Evolutionary conservation across 2,329 filamentous ascomycete genomes (phyloP), one percentile per base, ranked within the genome.

Genomic region (Phaeosphaeriaceae sp.): DNA sequence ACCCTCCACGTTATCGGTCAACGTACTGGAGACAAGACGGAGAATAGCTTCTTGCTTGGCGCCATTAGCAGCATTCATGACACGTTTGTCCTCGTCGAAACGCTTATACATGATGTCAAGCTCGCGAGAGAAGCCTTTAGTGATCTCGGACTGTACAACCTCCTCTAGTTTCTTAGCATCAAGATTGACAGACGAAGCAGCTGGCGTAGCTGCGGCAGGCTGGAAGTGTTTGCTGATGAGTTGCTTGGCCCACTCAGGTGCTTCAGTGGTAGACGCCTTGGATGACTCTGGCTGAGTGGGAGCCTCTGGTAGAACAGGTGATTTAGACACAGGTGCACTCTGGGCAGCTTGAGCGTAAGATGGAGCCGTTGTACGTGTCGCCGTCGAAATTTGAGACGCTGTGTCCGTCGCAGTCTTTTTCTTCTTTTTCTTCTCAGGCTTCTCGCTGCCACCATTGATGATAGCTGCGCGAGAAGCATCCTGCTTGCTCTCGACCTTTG

Each of bases 1-100:
- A 63, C 88, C 87, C 72, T 90, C 87, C 18, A 90, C 83, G 48
- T 89, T 89, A 52, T 87, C 85, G 9, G 84, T 84, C 36, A 90
- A 73, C 2, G 87, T 89, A 54, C 79, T 83, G 1, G 87, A 89
- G 3, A 90, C 83, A 44, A 89, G 74, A 21, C 85, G 84, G 35
- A 90, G 79, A 16, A 90, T 79, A 33, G 86, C 84, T 60, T 89
- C 86, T 64, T 89, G 86, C 66, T 87, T 86, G n/a, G 85, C 82
- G 33, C 81, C 77, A 32, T 81, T 80, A 15, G 85, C 80, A 42
- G 84, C 83, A 64, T 87, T 84, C 65, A 85, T 81, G 35, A 82
- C 80, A 46, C 83, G 82, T 63, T 83, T 83, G 60, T 96, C 92
- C 40, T 89, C 85, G 71, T 80, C 88, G 75, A 88, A 80, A 36